Evolutionary conservation across 805 yeast species (phyloP).

Genomic region (Nakazawaea holstii): DNA sequence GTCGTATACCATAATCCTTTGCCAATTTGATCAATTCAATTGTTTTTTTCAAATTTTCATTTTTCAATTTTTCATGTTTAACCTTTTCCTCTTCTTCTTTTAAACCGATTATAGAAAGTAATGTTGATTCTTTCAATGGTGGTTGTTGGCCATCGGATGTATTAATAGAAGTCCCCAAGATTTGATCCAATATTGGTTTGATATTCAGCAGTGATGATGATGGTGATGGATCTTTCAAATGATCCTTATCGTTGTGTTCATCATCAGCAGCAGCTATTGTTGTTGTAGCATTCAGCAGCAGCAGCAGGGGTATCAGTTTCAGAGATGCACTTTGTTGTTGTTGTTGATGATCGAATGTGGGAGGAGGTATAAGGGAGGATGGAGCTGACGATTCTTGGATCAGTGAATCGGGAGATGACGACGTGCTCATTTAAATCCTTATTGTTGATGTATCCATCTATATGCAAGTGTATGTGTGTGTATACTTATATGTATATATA

Average conservation of each 20-base stretch:
- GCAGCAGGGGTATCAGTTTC: too few relatives aligned
- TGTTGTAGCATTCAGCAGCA: too few relatives aligned
- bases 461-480: too few relatives aligned
- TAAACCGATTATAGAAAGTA: conserved; percentile 29
- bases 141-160: conserved; percentile 9
- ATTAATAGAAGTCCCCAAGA: neutral
- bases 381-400: too few relatives aligned
- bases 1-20: conserved; percentile 17
- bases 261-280: neutral
- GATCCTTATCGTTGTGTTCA: neutral
- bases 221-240: too few relatives aligned
- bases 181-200: neutral
- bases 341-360: too few relatives aligned
- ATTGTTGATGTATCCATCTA: too few relatives aligned
- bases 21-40: conserved; percentile 31
- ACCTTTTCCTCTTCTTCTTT: conserved; percentile 39
- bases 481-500: too few relatives aligned
- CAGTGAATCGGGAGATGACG: too few relatives aligned
- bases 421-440: too few relatives aligned
- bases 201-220: neutral
- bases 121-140: conserved; percentile 30
- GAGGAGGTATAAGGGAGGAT: too few relatives aligned
- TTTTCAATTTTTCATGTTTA: conserved; percentile 30
- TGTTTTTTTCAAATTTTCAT: conserved; percentile 27
- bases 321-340: too few relatives aligned